Base-by-base conservation (phyloP, 306 rosid species). In the Rosa chinensis region DNA sequence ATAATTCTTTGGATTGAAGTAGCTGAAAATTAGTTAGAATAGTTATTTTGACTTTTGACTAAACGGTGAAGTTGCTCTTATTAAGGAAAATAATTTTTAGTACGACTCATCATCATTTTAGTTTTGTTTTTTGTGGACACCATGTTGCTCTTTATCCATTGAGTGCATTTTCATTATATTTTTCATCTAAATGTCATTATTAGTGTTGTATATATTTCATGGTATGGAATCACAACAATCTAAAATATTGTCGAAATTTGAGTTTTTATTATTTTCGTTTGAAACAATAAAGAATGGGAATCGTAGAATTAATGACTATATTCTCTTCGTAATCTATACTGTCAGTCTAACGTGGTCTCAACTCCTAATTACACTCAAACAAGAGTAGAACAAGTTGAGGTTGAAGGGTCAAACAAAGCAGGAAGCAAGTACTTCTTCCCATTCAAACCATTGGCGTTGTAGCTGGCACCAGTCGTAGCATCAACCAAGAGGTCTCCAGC, bases 391-490 rank as follows among this genome's bases (percentile, higher is more conserved):
- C 97, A 92, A n/a, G 80, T 55, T 20, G 87, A 82, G 16, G 87
- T 85, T 6, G 68, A 21, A 0, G 97, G 97, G 56, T 92, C 90
- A 78, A 82, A 82, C 55, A 88, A 72, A 1, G 97, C 91, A 0
- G 91, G 94, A 77, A 89, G 78, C 82, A 92, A 79, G 67, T 77
- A 92, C 61, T 87, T 89, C 78, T 89, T 83, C 6, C 90, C 89
- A 72, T 87, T 82, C 0, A 56, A 59, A 1, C 91, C 94, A 53
- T 84, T 44, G 2, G 94, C 91, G 1, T 92, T 92, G 37, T 82
- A 92, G 84, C 91, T 88, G 47, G 86, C 89, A 1, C 91, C 91
- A 3, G 75, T 89, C 1, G 78, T 77, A 0, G 84, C 47, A 20
- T 89, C 91, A 48, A 79, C 85, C 80, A 85, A 76, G 4, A 92